These are phyloP conservation scores for Trichophyton equinum DNA, from an alignment of 2,329 filamentous ascomycete genomes.

Conservation along the genomic window DNA sequence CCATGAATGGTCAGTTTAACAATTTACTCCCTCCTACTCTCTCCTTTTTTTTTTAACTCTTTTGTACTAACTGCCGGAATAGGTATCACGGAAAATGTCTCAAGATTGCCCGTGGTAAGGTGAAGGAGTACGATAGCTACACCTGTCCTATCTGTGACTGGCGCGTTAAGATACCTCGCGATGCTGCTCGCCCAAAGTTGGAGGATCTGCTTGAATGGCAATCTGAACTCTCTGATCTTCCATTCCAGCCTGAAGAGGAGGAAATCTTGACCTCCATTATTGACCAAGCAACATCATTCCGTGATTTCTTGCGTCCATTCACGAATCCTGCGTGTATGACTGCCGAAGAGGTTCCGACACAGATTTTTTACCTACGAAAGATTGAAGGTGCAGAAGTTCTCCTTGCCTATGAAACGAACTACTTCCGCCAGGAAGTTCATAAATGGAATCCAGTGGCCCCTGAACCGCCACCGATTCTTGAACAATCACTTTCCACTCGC, in stretches of 20 bases:
- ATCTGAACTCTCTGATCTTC: slow-evolving; percentile 64
- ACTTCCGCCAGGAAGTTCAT: slow-evolving; percentile 88
- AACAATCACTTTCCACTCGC: slow-evolving; percentile 78
- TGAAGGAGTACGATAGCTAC: slow-evolving; percentile 97
- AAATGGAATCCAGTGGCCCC: slow-evolving; percentile 88
- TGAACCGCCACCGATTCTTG: slow-evolving; percentile 69
- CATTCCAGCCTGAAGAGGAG: slow-evolving; percentile 94
- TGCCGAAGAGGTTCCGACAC: slow-evolving; percentile 72
- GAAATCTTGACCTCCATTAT: slow-evolving; percentile 76
- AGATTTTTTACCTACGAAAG: slow-evolving; percentile 92
- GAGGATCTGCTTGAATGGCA: slow-evolving; percentile 78
- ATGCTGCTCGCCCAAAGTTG: slow-evolving; percentile 86
- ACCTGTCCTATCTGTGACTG: slow-evolving; percentile 97
- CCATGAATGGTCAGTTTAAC: slow-evolving; percentile 70
- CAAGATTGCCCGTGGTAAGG: slow-evolving; percentile 92
- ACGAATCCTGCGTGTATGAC: slow-evolving; percentile 73
- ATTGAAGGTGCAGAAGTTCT: slow-evolving; percentile 94
- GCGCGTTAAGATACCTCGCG: slow-evolving; percentile 89
- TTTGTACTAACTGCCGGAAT: slow-evolving; percentile 1
- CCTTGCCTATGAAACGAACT: slow-evolving; percentile 87
- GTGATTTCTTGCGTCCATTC: slow-evolving; percentile 65
- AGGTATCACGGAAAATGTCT: slow-evolving; percentile 97
- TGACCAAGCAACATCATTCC: slow-evolving; percentile 69
- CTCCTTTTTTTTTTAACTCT: neutral
- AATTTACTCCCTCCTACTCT: no score